Evolutionary conservation across 164 flowering plant species (phyloP), one percentile per base, ranked within the genome.

Genomic region (Paratinospora sagittata): DNA sequence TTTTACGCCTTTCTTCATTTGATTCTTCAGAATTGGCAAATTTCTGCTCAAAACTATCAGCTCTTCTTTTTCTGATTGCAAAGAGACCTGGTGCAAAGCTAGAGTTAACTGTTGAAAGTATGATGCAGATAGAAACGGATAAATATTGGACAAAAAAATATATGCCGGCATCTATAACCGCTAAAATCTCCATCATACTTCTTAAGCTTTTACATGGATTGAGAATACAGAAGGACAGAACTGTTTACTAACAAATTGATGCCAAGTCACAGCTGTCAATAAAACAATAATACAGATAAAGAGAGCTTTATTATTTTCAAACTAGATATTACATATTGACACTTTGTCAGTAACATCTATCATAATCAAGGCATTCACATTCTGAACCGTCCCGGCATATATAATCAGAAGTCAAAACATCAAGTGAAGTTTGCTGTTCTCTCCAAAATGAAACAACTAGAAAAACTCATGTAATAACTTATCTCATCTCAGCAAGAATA

Each of bases 1-100:
- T 92, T 71, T 74, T 81, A 12, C 71, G 84, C 63, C 86, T 82
- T 73, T 84, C 88, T 73, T 90, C 97, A 79, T 81, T 83, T 30
- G 77, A 66, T 73, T 80, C 84, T 70, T 75, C 79, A 26, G 82
- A 80, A 79, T 85, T 88, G 34, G 74, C 68, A 70, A 67, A 86
- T 74, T 82, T 86, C 78, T 79, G 83, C 74, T 85, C 89, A 65
- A 65, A 76, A 68, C 77, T 77, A 76, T 87, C 86, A 66, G 93
- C 87, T 78, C 83, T 81, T 83, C 74, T 68, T 79, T 86, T 78
- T 89, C 97, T 43, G 78, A 77, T 58, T 76, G 79, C 80, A 87
- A 70, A 71, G 78, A 70, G 65, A 69, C 85, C 98, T 94, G 61
- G 16, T 26, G n/a, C 66, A 67, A 61, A 13, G 27, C 13, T 13